phyloP scores from a whole-genome alignment of 768 basidiomycete species.

The Mycena venus region DNA sequence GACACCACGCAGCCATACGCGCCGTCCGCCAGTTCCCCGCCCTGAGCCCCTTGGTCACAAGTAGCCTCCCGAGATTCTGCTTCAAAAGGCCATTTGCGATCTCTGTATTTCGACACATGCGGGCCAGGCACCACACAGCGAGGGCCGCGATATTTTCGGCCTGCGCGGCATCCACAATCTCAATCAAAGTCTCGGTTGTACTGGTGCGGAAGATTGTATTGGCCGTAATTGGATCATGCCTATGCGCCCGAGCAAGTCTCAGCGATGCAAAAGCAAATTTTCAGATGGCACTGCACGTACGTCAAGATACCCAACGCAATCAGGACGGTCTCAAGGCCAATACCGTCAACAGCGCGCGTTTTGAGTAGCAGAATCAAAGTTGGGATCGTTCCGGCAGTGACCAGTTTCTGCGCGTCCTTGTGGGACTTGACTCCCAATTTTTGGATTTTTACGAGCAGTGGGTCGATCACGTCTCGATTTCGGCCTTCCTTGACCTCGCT shows the following conservation, averaged over 20 bases:
- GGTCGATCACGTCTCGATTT: slow-evolving; percentile 37
- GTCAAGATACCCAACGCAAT: slow-evolving; percentile 38
- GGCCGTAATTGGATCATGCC: slow-evolving; percentile 39
- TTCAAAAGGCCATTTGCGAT: slow-evolving; percentile 41
- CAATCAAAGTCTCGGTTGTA: slow-evolving; percentile 36
- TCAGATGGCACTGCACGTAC: slow-evolving; percentile 18
- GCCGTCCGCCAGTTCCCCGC: slow-evolving; percentile 21
- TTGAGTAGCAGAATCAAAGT: slow-evolving; percentile 41
- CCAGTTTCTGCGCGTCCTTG: slow-evolving; percentile 40
- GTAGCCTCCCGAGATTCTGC: slow-evolving; percentile 30
- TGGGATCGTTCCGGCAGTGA: slow-evolving; percentile 41
- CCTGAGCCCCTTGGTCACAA: slow-evolving; percentile 35
- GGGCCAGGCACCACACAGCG: slow-evolving; percentile 40
- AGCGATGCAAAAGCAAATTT: not conserved
- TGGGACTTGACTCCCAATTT: slow-evolving; percentile 33
- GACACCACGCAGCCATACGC: slow-evolving; percentile 36
- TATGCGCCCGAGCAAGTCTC: not conserved
- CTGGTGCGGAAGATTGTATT: slow-evolving; percentile 44
- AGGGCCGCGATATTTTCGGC: slow-evolving; percentile 36
- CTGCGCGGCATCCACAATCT: slow-evolving; percentile 35
- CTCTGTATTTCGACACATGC: slow-evolving; percentile 38
- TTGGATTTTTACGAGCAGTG: slow-evolving; percentile 35
- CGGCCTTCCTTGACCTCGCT: slow-evolving; percentile 39
- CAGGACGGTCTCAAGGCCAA: slow-evolving; percentile 38
- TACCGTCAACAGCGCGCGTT: slow-evolving; percentile 36